These are phyloP conservation scores for Mycogone perniciosa DNA, from an alignment of 2,329 filamentous ascomycete genomes.

Conservation along the genomic window DNA sequence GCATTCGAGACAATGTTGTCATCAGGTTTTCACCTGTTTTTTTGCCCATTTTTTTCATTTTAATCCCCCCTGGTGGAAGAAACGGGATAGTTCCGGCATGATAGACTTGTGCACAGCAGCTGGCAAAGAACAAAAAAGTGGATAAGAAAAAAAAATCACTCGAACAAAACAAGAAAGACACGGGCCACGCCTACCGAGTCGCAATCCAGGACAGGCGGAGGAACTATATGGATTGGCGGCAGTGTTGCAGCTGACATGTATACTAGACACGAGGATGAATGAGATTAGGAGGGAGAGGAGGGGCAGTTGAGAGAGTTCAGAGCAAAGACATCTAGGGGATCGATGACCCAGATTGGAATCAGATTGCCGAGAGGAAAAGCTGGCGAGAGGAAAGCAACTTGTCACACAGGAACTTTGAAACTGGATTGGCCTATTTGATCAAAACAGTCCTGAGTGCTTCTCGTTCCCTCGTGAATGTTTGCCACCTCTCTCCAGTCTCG, in stretches of 20 bases:
- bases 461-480: constrained; percentile 5
- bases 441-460: neutral
- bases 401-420: constrained; percentile 2
- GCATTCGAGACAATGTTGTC: constrained; percentile 29
- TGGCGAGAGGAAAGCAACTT: neutral
- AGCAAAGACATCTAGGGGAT: constrained; percentile 1
- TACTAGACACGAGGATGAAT: constrained; percentile 14
- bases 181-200: constrained; percentile 1
- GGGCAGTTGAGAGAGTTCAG: neutral
- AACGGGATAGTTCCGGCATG: constrained; percentile 16
- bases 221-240: constrained; percentile 2
- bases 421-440: constrained; percentile 4
- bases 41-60: constrained; percentile 16
- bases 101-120: constrained; percentile 20
- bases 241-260: constrained; percentile 14
- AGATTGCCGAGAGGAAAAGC: constrained; percentile 5
- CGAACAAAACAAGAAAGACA: constrained; percentile 2
- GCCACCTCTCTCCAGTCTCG: neutral
- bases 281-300: neutral
- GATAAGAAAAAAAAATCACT: constrained; percentile 4
- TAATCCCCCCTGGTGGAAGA: constrained; percentile 8
- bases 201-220: neutral
- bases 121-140: constrained; percentile 9
- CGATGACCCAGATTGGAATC: constrained; percentile 12
- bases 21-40: constrained; percentile 17